These are phyloP conservation scores for Lecanosticta acicola DNA, from an alignment of 2,329 filamentous ascomycete species.

Conservation along the genomic window DNA sequence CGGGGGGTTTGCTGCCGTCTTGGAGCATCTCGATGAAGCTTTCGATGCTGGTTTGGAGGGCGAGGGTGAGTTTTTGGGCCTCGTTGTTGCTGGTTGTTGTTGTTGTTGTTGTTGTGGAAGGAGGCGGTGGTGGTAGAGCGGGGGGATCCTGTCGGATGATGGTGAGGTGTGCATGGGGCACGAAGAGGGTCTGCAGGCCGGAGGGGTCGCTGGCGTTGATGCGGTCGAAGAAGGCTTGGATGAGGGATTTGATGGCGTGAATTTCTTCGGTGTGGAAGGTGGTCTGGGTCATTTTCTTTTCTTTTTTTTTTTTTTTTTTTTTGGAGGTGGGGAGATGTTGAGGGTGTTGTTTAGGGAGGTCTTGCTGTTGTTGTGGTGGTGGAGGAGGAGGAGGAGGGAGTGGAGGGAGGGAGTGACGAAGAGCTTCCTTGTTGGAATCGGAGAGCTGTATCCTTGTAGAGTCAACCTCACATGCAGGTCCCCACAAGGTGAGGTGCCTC, in stretches of 20 bases:
- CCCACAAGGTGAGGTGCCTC: too few species aligned
- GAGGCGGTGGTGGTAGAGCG: slow-evolving; percentile 6
- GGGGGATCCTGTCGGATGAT: slow-evolving; percentile 20
- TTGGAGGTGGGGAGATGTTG: too few species aligned
- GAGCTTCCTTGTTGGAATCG: too few species aligned
- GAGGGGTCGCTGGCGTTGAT: slow-evolving; percentile 19
- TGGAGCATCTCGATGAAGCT: slow-evolving; percentile 15
- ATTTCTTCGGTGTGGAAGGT: slow-evolving; percentile 6
- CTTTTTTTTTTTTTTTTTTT: too few species aligned
- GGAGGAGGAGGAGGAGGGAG: too few species aligned
- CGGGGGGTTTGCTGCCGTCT: slow-evolving; percentile 10
- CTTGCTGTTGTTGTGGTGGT: too few species aligned
- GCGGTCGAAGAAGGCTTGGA: slow-evolving; percentile 20
- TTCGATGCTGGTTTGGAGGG: slow-evolving; percentile 14
- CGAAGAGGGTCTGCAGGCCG: slow-evolving; percentile 65
- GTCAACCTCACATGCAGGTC: too few species aligned
- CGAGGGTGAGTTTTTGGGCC: slow-evolving; percentile 4
- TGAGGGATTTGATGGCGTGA: slow-evolving; percentile 15
- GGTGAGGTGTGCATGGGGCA: slow-evolving; percentile 66
- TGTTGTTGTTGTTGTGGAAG: not conserved
- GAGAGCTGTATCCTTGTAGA: too few species aligned
- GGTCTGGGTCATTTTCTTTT: slow-evolving; percentile 17
- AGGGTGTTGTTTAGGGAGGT: too few species aligned
- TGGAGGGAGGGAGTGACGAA: too few species aligned
- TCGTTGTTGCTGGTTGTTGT: not conserved